phyloP scores from a whole-genome alignment of 768 basidiomycete species.

The Tylopilus sp. region DNA sequence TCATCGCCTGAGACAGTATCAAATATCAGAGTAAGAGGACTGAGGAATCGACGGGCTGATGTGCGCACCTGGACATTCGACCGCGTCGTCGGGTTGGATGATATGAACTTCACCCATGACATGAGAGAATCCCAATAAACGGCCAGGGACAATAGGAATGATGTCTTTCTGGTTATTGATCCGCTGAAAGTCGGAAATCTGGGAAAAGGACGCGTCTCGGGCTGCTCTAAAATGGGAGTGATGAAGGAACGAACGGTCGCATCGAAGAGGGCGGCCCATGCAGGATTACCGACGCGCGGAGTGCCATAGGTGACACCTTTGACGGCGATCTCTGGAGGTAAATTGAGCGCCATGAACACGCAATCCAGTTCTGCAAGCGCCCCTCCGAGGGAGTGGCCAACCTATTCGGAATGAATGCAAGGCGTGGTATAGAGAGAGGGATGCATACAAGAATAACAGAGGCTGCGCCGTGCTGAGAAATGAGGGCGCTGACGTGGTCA shows the following conservation, averaged over 20 bases:
- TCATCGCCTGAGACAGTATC: slow-evolving; percentile 41
- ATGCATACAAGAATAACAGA: slow-evolving; percentile 41
- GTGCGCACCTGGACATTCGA: slow-evolving; percentile 39
- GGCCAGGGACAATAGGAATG: slow-evolving; percentile 56
- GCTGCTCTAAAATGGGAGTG: background rate
- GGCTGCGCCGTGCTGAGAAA: slow-evolving; percentile 36
- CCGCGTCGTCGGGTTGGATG: slow-evolving; percentile 32
- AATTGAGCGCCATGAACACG: slow-evolving; percentile 44
- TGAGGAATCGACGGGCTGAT: background rate
- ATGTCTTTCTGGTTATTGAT: slow-evolving; percentile 37
- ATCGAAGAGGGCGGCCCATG: slow-evolving; percentile 30
- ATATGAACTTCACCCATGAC: slow-evolving; percentile 43
- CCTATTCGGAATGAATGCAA: slow-evolving; percentile 13
- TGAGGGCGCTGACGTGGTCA: slow-evolving; percentile 38
- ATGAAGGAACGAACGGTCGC: slow-evolving; percentile 13
- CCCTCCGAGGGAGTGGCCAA: slow-evolving; percentile 53
- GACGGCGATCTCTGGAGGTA: slow-evolving; percentile 37
- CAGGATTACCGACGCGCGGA: slow-evolving; percentile 28
- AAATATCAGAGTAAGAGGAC: background rate
- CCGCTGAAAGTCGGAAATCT: slow-evolving; percentile 27
- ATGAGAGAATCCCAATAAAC: slow-evolving; percentile 45
- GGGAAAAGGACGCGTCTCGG: background rate
- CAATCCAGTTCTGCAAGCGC: slow-evolving; percentile 52
- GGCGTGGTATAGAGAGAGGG: background rate
- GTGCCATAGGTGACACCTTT: slow-evolving; percentile 33